Percentiles rank a stretch among this genome's conserved stretches.
Evolutionary conservation across 306 rosid genomes (phyloP).

Genomic region (Albizia julibrissin): DNA sequence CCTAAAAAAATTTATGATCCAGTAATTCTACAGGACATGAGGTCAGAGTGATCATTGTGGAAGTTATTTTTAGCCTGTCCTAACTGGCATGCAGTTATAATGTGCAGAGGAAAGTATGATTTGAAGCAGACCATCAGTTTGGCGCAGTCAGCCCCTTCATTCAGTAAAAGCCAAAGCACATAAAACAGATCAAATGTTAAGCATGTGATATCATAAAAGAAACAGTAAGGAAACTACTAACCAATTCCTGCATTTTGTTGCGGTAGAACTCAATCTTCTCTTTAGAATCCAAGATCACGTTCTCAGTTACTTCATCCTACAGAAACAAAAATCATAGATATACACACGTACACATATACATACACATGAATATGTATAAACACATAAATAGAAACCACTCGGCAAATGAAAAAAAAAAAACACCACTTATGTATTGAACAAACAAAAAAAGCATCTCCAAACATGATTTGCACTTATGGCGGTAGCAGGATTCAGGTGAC

Average conservation of each 20-base stretch:
- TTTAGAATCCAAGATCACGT: constrained; percentile 73
- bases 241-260: constrained; percentile 94
- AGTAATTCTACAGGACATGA: constrained; percentile 18
- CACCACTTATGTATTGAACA: constrained; percentile 3
- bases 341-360: neutral
- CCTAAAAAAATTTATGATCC: constrained; percentile 12
- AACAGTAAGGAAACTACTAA: constrained; percentile 52
- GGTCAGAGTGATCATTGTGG: constrained; percentile 15
- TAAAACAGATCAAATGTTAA: neutral
- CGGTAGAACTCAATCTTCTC: constrained; percentile 87
- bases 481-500: neutral
- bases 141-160: constrained; percentile 5
- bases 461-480: neutral
- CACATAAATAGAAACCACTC: neutral
- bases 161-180: neutral
- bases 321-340: constrained; percentile 17
- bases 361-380: neutral
- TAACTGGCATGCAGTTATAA: constrained; percentile 12
- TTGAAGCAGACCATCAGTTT: constrained; percentile 22
- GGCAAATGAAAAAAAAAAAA: constrained; percentile 24
- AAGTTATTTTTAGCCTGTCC: constrained; percentile 15
- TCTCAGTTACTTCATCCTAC: constrained; percentile 67
- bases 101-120: constrained; percentile 11
- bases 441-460: neutral
- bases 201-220: constrained; percentile 26